phyloP scores from a whole-genome alignment of 1,284 basidiomycete species.

The Austroboletus niveus region DNA sequence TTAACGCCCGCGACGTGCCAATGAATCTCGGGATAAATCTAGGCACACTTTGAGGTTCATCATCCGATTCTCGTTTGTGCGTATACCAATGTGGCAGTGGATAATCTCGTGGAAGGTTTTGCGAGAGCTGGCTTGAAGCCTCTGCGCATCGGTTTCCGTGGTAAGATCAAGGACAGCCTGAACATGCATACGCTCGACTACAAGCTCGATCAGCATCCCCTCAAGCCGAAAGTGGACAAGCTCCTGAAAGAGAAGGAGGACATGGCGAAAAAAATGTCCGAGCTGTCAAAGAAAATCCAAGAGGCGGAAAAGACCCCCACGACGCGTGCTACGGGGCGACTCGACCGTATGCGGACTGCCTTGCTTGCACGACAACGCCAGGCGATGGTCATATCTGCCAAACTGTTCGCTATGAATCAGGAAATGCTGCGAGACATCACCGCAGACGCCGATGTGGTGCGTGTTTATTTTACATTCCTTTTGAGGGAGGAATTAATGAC shows the following conservation, averaged over 20 bases:
- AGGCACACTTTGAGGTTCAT: constrained; percentile 79
- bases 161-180: constrained; percentile 60
- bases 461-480: constrained; percentile 29
- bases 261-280: constrained; percentile 28
- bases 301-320: constrained; percentile 18
- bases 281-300: constrained; percentile 28
- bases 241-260: constrained; percentile 35
- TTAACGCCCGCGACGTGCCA: neutral
- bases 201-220: constrained; percentile 62
- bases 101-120: constrained; percentile 83
- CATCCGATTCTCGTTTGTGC: constrained; percentile 87
- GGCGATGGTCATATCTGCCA: constrained; percentile 36
- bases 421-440: constrained; percentile 63
- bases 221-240: constrained; percentile 44
- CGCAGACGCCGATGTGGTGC: constrained; percentile 68
- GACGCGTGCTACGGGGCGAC: constrained; percentile 24
- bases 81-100: constrained; percentile 94
- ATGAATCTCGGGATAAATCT: neutral
- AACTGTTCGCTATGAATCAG: constrained; percentile 49
- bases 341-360: constrained; percentile 43
- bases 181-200: constrained; percentile 63
- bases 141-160: constrained; percentile 70
- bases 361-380: constrained; percentile 37
- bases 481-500: constrained; percentile 3
- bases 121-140: constrained; percentile 65